Evolutionary conservation across 495 filamentous ascomycete species (phyloP), one percentile per base, ranked within the genome.

Genomic region (Daldinia vernicosa): DNA sequence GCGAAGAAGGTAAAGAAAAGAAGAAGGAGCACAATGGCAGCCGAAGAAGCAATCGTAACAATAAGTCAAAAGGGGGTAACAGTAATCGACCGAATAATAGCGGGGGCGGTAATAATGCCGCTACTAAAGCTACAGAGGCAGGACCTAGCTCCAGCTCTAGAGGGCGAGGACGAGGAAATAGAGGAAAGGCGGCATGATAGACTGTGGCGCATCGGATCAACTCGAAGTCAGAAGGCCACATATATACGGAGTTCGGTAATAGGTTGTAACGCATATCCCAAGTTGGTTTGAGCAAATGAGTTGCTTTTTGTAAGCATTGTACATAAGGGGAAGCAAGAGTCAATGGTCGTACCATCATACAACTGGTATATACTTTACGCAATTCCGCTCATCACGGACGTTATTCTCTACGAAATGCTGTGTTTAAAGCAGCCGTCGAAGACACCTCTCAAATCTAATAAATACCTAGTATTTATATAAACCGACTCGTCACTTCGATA

Each of bases 1-100:
- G 77, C 32, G 77, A 79, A 52, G 77, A 66, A 51, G 67, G 66
- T 14, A 76, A 72, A 62, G 69, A 75, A 15, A 76, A 77, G 57
- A 76, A 79, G 57, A 75, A 74, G 35, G 67, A 71, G 5, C 39
- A 51, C 11, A 50, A 64, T 24, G 35, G 66, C 12, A 62, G 70
- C 4, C 61, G 61, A 56, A 69, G 53, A 32, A 54, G 43, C 32
- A 65, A 69, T 19, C 66, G 70, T 1, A 63, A 40, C 35, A 68
- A 66, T 43, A 74, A 69, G n/a, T 12, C 56, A 17, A 73, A 64
- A 5, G 43, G 19, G 7, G 19, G 56, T 40, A 69, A 39, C 9
- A 50, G 43, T 33, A 65, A 69, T 50, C 65, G 70, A 3, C 53
- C 37, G 28, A 68, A 66, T 50, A 70, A 66, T 8, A 28, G 15